Conservation (phyloP, 495 filamentous ascomycete genomes). For the Rostrohypoxylon terebratum region DNA sequence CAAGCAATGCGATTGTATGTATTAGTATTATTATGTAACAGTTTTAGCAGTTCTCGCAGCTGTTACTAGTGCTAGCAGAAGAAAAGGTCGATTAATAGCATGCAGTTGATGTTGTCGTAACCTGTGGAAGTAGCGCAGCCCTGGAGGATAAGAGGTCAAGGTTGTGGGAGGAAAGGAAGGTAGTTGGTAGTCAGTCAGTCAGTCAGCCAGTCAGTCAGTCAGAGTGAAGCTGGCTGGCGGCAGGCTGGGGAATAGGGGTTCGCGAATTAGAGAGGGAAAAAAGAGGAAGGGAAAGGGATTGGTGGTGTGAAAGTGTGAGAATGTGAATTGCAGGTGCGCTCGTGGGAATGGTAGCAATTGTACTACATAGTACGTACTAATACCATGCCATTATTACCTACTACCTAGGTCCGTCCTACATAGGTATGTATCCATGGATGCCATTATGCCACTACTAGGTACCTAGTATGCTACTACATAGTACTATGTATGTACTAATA, state of each 20-base stretch:
- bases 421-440: no score
- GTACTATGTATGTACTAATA: no score
- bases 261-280: conserved; percentile 6
- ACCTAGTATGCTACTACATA: no score
- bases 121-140: no score
- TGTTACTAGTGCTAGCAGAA: neutral
- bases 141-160: neutral
- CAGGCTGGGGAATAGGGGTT: conserved; percentile 17
- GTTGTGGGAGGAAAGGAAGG: neutral
- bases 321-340: neutral
- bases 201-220: no score
- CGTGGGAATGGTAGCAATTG: conserved; percentile 40
- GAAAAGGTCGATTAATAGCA: conserved; percentile 5
- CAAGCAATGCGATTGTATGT: conserved; percentile 18
- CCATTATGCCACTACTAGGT: no score
- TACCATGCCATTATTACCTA: no score
- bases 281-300: conserved; percentile 10
- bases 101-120: conserved; percentile 7
- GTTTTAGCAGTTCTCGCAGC: neutral
- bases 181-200: neutral
- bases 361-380: conserved; percentile 16
- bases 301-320: conserved; percentile 8
- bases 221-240: neutral
- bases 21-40: no score
- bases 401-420: no score